A percentile compares a stretch with the other conserved stretches of the same genome.
These are phyloP conservation scores for Fraxinus ornus DNA, from an alignment of 305 asterid genomes.

Conservation along the genomic window DNA sequence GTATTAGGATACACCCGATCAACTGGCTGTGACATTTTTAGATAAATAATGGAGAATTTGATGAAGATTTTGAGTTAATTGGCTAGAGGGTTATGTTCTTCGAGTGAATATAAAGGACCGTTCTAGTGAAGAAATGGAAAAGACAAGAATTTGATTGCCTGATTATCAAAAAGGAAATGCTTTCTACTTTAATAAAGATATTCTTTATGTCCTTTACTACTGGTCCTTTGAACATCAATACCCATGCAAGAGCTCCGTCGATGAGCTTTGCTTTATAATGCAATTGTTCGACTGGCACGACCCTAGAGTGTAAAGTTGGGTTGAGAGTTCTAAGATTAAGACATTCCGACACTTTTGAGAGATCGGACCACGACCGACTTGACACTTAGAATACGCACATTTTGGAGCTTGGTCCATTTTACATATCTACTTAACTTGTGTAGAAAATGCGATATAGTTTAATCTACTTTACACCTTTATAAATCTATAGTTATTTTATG, in stretches of 20 bases:
- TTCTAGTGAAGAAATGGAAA: conserved; percentile 3
- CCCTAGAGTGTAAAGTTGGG: neutral
- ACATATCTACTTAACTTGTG: neutral
- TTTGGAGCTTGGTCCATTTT: neutral
- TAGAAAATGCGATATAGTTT: neutral
- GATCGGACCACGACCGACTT: neutral
- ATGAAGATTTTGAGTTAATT: neutral
- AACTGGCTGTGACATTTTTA: conserved; percentile 48
- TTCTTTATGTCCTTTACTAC: conserved; percentile 49
- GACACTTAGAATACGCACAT: neutral
- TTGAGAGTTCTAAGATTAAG: neutral
- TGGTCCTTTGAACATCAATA: conserved; percentile 3
- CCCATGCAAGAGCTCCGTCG: neutral
- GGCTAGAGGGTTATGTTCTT: conserved; percentile 26
- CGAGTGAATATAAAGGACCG: conserved; percentile 33
- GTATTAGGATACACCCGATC: conserved; percentile 46
- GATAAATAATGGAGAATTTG: neutral
- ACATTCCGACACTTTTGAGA: neutral
- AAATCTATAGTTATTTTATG: neutral
- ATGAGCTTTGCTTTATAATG: neutral
- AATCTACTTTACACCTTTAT: neutral
- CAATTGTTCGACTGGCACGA: neutral
- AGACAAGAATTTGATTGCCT: conserved; percentile 24
- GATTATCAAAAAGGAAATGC: conserved; percentile 28
- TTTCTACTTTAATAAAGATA: conserved; percentile 59